A percentile compares a stretch with the other conserved stretches of the same genome.
Conservation (phyloP, 2,329 filamentous ascomycete species). For the Aspergillus uvarum region DNA sequence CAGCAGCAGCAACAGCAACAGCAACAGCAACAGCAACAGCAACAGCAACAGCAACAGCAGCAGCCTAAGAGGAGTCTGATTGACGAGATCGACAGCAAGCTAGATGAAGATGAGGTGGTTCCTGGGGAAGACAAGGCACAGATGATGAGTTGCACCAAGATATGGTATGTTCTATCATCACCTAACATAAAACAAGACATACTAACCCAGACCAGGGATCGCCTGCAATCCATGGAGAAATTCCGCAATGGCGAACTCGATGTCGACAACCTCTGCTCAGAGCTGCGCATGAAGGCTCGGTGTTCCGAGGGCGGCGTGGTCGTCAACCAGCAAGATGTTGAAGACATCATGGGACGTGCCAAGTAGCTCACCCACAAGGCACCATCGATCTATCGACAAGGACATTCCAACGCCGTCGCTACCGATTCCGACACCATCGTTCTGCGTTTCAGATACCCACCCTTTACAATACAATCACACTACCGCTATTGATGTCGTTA, state of each 20-base stretch:
- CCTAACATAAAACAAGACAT: neutral
- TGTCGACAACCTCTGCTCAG: slow-evolving; percentile 86
- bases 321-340: slow-evolving; percentile 84
- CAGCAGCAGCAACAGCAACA: slow-evolving; percentile 31
- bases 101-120: slow-evolving; percentile 68
- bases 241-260: slow-evolving; percentile 91
- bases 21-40: slow-evolving; percentile 29
- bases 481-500: slow-evolving; percentile 7
- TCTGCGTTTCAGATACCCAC: slow-evolving; percentile 9
- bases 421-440: slow-evolving; percentile 3
- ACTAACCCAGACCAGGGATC: slow-evolving; percentile 64
- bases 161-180: slow-evolving; percentile 68
- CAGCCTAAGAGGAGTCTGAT: slow-evolving; percentile 68
- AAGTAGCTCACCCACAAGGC: slow-evolving; percentile 20
- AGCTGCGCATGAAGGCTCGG: slow-evolving; percentile 92
- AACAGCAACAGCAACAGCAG: slow-evolving; percentile 28
- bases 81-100: slow-evolving; percentile 68
- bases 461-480: slow-evolving; percentile 1
- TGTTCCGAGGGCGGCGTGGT: slow-evolving; percentile 87
- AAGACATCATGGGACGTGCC: slow-evolving; percentile 63
- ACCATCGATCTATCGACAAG: neutral
- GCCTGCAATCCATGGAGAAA: slow-evolving; percentile 79
- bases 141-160: slow-evolving; percentile 81
- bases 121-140: slow-evolving; percentile 60
- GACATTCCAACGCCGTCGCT: neutral